Evolutionary conservation across 2,329 filamentous ascomycete genomes (phyloP).

Genomic region (Sporothrix mexicana): DNA sequence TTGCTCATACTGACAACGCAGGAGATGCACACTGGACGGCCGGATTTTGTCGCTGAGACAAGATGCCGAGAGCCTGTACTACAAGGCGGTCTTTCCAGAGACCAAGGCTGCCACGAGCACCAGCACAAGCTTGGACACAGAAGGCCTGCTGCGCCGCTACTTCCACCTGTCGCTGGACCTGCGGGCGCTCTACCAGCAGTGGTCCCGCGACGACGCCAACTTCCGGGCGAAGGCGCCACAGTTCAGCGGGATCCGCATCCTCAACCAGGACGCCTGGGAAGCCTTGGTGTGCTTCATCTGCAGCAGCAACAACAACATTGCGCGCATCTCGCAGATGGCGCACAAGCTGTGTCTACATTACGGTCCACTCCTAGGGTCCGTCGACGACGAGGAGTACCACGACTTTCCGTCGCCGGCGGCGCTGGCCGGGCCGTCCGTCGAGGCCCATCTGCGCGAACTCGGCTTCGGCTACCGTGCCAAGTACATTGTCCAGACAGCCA

Average conservation of each 20-base stretch:
- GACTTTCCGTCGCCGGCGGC: conserved; percentile 46
- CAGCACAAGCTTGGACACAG: conserved; percentile 60
- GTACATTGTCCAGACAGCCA: conserved; percentile 87
- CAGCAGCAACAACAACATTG: conserved; percentile 98
- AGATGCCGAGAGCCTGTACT: conserved; percentile 78
- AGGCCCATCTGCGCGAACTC: conserved; percentile 76
- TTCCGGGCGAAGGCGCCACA: conserved; percentile 85
- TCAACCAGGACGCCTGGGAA: conserved; percentile 97
- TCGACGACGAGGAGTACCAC: conserved; percentile 63
- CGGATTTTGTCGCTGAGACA: conserved; percentile 86
- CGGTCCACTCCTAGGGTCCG: conserved; percentile 73
- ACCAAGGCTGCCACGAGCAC: background rate
- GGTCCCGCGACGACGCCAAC: conserved; percentile 84
- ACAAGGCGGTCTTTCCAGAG: conserved; percentile 68
- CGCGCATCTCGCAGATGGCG: conserved; percentile 93
- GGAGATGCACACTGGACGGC: conserved; percentile 83
- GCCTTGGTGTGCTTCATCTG: conserved; percentile 93
- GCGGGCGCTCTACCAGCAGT: conserved; percentile 77
- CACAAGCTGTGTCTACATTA: conserved; percentile 90
- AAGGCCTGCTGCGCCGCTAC: conserved; percentile 78
- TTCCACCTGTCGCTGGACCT: conserved; percentile 85
- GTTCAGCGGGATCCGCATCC: conserved; percentile 89
- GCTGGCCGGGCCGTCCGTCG: conserved; percentile 76
- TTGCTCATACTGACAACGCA: conserved; percentile 42
- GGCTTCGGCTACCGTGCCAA: conserved; percentile 95